Base-by-base conservation (phyloP, 108 stramenopile genomes). In the Stephanodiscus triporus region DNA sequence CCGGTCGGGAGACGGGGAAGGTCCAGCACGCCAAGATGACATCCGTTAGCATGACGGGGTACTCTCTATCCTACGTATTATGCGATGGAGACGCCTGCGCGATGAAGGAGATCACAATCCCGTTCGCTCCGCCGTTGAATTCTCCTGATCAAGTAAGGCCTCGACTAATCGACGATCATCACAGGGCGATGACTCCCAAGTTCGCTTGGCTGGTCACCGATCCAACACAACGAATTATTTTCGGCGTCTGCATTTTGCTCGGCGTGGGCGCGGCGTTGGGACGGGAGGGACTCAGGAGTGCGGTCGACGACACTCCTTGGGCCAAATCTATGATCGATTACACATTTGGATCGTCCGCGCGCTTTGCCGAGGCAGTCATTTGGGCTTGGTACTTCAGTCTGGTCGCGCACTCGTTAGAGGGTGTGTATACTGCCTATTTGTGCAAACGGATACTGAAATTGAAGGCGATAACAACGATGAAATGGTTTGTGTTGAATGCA, bases 131-230 rank as follows among this genome's bases (percentile, higher is more conserved):
- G 23, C 63, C 58, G 13, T 45, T 82, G 68, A 48, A 14, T 57
- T 72, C 70, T 17, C 23, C 58, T 23, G 40, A 43, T 2, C 50
- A 77, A 45, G 70, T 63, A 13, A 24, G 76, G 55, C 32, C 55
- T 17, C 55, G 66, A 26, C 51, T 77, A 8, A 71, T 77, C 54
- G n/a, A 58, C 19, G 54, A 69, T 47, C 76, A 77, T 49, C 69
- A 77, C 42, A n/a, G 60, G 37, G 66, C 54, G 30, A 40, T 77
- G 36, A 37, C 51, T 20, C 76, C 76, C 17, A 29, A 64, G 9
- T 45, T 77, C 24, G 37, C 38, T 19, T 77, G 76, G 76, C 66
- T 77, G 2, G 20, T 77, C n/a, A 53, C 56, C 22, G 76, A 77
- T 71, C 70, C 76, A 24, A 20, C 71, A 59, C 36, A 9, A 11